These are phyloP conservation scores for Blastocystis hominis DNA, from an alignment of 352 stramenopile species.

Conservation along the genomic window DNA sequence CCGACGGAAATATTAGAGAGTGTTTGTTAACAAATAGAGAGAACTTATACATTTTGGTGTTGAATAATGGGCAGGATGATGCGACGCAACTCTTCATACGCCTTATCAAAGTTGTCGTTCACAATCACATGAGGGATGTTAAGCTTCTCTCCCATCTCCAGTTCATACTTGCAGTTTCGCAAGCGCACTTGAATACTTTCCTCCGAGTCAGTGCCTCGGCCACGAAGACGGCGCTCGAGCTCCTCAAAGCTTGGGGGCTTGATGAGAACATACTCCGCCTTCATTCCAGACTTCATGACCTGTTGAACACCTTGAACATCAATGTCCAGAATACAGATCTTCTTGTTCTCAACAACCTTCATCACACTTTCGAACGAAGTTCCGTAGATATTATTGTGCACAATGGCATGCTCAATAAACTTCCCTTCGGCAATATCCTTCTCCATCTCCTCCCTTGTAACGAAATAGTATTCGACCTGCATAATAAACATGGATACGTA, in stretches of 20 bases:
- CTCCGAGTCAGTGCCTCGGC: constrained; percentile 81
- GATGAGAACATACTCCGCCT: constrained; percentile 81
- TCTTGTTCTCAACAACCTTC: constrained; percentile 78
- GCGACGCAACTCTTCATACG: constrained; percentile 68
- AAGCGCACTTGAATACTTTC: constrained; percentile 84
- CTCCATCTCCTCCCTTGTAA: constrained; percentile 78
- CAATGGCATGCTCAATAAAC: constrained; percentile 90
- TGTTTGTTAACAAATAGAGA: constrained; percentile 29
- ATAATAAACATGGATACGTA: neutral
- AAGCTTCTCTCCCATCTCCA: constrained; percentile 73
- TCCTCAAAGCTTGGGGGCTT: constrained; percentile 82
- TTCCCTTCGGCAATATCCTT: constrained; percentile 81
- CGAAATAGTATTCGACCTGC: constrained; percentile 84
- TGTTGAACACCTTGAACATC: constrained; percentile 90
- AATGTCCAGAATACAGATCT: constrained; percentile 97
- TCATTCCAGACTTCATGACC: constrained; percentile 77
- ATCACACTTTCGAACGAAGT: constrained; percentile 74
- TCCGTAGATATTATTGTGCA: constrained; percentile 93
- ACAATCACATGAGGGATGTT: constrained; percentile 78
- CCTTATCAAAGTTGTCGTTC: constrained; percentile 75
- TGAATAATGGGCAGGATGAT: constrained; percentile 73
- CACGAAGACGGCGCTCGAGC: constrained; percentile 83
- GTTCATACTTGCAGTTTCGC: constrained; percentile 80
- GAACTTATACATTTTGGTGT: constrained; percentile 64
- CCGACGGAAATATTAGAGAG: neutral